These are phyloP conservation scores for Noccaea bulbosa DNA, from an alignment of 345 rosid species.

Conservation along the genomic window DNA sequence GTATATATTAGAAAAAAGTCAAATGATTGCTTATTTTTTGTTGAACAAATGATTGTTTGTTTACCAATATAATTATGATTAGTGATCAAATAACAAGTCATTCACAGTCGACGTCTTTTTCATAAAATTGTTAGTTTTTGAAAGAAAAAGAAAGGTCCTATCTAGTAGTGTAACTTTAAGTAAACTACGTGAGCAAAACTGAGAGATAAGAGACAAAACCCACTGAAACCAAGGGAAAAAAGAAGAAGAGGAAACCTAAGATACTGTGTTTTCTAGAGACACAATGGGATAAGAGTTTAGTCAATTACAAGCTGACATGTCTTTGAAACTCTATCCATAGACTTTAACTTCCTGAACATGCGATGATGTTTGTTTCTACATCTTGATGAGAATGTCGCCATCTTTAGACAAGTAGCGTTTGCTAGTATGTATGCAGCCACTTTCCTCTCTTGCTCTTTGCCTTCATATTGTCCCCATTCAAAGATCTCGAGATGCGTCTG, in stretches of 20 bases:
- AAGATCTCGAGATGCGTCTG: neutral
- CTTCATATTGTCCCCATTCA: constrained; percentile 33
- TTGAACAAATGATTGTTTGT: neutral
- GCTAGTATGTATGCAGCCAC: constrained; percentile 27
- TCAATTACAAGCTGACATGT: constrained; percentile 6
- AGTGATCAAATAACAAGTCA: neutral
- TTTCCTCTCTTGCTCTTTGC: constrained; percentile 12
- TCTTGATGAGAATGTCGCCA: constrained; percentile 17
- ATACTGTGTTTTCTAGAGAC: neutral
- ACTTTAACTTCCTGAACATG: constrained; percentile 12
- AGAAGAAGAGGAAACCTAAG: constrained; percentile 3
- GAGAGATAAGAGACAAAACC: constrained; percentile 10
- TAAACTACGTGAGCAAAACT: neutral
- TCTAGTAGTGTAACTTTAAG: neutral
- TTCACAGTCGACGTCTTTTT: neutral
- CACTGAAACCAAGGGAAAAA: neutral
- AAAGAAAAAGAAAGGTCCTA: neutral
- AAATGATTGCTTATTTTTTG: neutral
- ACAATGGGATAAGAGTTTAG: constrained; percentile 11
- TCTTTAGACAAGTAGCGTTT: constrained; percentile 29
- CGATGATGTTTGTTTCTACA: neutral
- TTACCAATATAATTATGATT: neutral
- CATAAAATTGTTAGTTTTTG: neutral
- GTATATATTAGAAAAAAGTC: constrained; percentile 9
- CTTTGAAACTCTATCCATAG: constrained; percentile 6